Conservation (phyloP, 2,329 filamentous ascomycete genomes). For the Aspergillus caelatus region DNA sequence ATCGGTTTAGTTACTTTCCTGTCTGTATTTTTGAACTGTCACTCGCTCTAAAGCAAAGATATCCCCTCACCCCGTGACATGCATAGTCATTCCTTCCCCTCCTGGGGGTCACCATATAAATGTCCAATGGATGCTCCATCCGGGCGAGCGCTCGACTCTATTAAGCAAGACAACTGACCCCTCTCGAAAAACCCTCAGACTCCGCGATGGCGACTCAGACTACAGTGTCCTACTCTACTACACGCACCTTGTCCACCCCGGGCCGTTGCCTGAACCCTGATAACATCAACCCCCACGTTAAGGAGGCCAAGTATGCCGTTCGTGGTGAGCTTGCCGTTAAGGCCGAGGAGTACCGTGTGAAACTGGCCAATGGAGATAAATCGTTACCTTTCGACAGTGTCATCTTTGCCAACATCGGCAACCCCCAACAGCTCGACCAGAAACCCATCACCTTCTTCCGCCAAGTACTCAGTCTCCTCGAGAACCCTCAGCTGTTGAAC, state of each 20-base stretch:
- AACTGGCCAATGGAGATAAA: constrained; percentile 58
- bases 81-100: neutral
- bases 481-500: constrained; percentile 84
- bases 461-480: constrained; percentile 88
- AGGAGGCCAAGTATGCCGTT: constrained; percentile 90
- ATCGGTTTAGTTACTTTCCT: constrained; percentile 4
- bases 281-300: constrained; percentile 91
- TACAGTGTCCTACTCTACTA: constrained; percentile 25
- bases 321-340: constrained; percentile 93
- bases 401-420: constrained; percentile 98
- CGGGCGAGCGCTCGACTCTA: constrained; percentile 1
- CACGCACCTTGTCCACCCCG: constrained; percentile 51
- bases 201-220: constrained; percentile 32
- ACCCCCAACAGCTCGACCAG: constrained; percentile 98
- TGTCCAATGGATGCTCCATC: constrained; percentile 8
- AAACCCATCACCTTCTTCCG: constrained; percentile 99
- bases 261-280: constrained; percentile 66
- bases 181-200: constrained; percentile 23
- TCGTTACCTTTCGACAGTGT: constrained; percentile 84
- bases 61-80: constrained; percentile 3
- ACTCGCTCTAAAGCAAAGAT: neutral
- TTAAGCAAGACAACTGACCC: constrained; percentile 11
- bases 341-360: constrained; percentile 85
- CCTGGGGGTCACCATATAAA: neutral
- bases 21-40: constrained; percentile 14